Evolutionary conservation across 352 stramenopile species (phyloP).

Genomic region (Hyaloperonospora brassicae): DNA sequence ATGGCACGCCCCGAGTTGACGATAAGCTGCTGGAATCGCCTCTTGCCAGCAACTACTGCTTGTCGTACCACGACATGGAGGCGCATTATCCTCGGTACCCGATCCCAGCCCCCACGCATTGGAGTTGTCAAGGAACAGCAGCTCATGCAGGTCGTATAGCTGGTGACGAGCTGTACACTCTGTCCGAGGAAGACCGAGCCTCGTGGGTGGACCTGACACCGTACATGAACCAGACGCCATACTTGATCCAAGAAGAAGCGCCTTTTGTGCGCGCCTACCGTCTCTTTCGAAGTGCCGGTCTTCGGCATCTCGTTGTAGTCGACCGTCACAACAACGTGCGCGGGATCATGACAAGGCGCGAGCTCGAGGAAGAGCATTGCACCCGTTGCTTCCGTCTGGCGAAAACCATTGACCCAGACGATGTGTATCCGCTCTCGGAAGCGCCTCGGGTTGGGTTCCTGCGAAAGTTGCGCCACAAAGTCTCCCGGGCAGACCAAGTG

Average conservation of each 20-base stretch:
- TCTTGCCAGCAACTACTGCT: slow-evolving; percentile 37
- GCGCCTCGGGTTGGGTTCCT: slow-evolving; percentile 53
- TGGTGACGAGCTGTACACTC: slow-evolving; percentile 41
- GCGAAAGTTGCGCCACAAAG: slow-evolving; percentile 46
- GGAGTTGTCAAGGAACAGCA: slow-evolving; percentile 20
- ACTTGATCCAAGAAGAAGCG: slow-evolving; percentile 92
- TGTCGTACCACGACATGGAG: slow-evolving; percentile 82
- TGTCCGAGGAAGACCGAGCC: slow-evolving; percentile 78
- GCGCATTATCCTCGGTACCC: slow-evolving; percentile 76
- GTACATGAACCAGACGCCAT: slow-evolving; percentile 96
- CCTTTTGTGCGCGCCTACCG: slow-evolving; percentile 93
- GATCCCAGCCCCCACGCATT: slow-evolving; percentile 39
- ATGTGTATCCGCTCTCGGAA: slow-evolving; percentile 58
- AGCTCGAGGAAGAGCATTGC: slow-evolving; percentile 80
- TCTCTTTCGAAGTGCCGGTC: slow-evolving; percentile 93
- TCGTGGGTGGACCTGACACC: slow-evolving; percentile 93
- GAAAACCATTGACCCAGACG: slow-evolving; percentile 64
- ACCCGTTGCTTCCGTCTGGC: slow-evolving; percentile 63
- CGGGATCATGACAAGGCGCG: slow-evolving; percentile 79
- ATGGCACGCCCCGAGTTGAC: slow-evolving; percentile 30
- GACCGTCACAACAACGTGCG: slow-evolving; percentile 89
- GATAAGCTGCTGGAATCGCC: slow-evolving; percentile 38
- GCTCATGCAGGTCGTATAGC: slow-evolving; percentile 22
- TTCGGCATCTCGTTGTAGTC: slow-evolving; percentile 92
- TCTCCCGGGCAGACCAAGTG: slow-evolving; percentile 71